These are phyloP conservation scores for Entomortierella parvispora DNA, from an alignment of 192 early-diverging fungal genomes.

Conservation along the genomic window DNA sequence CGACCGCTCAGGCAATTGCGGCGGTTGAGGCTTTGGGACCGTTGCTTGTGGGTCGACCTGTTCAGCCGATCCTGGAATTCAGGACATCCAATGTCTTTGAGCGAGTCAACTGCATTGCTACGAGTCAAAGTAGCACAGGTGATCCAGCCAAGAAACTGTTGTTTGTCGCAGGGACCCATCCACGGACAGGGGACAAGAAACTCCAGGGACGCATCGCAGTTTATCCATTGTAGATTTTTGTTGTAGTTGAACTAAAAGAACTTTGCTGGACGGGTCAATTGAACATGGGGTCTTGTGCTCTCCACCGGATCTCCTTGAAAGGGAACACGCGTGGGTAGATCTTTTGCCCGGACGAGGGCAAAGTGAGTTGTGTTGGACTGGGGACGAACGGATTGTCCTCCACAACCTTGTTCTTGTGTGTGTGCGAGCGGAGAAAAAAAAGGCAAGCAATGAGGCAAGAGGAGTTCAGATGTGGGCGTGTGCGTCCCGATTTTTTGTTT, in stretches of 20 bases:
- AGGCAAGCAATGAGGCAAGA: no score
- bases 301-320: no score
- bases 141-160: background rate
- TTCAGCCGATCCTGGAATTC: slow-evolving; percentile 30
- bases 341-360: no score
- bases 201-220: slow-evolving; percentile 45
- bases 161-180: slow-evolving; percentile 44
- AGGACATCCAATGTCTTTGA: slow-evolving; percentile 32
- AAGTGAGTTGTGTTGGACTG: no score
- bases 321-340: no score
- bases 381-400: no score
- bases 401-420: no score
- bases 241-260: no score
- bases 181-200: slow-evolving; percentile 29
- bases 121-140: background rate
- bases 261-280: background rate
- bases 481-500: background rate
- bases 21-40: background rate
- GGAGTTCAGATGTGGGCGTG: background rate
- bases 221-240: no score
- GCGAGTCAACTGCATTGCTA: slow-evolving; percentile 38
- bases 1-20: background rate
- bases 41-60: slow-evolving; percentile 17
- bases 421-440: no score
- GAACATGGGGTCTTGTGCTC: background rate